Evolutionary conservation across 768 basidiomycete species (phyloP).

Genomic region (Suillus cothurnatus): DNA sequence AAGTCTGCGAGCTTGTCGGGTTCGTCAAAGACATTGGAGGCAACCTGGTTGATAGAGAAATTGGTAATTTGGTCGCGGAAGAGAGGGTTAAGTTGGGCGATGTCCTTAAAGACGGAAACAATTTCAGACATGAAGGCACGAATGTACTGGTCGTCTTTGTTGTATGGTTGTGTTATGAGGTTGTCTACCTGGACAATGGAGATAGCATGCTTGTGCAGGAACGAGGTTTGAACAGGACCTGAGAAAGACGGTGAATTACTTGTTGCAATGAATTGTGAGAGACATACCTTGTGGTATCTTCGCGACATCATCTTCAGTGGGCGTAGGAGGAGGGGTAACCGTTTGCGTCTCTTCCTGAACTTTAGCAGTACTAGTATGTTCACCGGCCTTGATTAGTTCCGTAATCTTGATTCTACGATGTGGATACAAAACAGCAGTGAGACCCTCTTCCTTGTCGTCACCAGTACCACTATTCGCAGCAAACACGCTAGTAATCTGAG

Average conservation of each 20-base stretch:
- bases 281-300: conserved; percentile 26
- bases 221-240: conserved; percentile 80
- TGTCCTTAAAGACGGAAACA: conserved; percentile 97
- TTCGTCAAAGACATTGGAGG: conserved; percentile 94
- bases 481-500: conserved; percentile 95
- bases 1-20: conserved; percentile 98
- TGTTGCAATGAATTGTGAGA: background rate
- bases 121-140: conserved; percentile 97
- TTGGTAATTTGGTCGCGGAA: conserved; percentile 99
- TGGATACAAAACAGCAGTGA: conserved; percentile 95
- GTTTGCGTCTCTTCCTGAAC: conserved; percentile 44
- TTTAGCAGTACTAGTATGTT: conserved; percentile 35
- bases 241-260: conserved; percentile 8
- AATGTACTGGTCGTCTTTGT: conserved; percentile 93
- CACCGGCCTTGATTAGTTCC: conserved; percentile 76
- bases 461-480: conserved; percentile 54
- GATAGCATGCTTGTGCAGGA: conserved; percentile 77
- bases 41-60: conserved; percentile 91
- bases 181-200: conserved; percentile 92
- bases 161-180: conserved; percentile 76
- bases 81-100: conserved; percentile 93
- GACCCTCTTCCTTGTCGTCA: conserved; percentile 78
- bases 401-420: conserved; percentile 89
- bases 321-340: conserved; percentile 47
- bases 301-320: conserved; percentile 24